A percentile compares a stretch with the other conserved stretches of the same genome.
phyloP scores from a whole-genome alignment of 2,329 filamentous ascomycete genomes.

The Aspergillus costaricaensis region DNA sequence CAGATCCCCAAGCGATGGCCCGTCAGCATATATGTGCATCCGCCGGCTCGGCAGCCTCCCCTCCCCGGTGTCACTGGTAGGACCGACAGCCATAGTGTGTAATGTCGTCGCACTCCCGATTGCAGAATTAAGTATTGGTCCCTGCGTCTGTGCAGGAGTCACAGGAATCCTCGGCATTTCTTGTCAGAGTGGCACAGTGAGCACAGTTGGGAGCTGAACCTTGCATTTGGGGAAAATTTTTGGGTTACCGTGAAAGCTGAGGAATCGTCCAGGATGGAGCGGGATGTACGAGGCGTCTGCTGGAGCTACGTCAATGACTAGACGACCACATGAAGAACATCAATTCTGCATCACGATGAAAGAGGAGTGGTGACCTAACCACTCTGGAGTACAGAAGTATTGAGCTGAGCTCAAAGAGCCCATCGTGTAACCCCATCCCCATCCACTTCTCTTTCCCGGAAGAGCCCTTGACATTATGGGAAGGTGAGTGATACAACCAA shows the following conservation, averaged over 20 bases:
- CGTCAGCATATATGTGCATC: conserved; percentile 10
- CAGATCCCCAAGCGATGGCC: not conserved
- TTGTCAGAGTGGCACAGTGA: not conserved
- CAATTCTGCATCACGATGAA: not conserved
- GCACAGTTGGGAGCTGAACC: conserved; percentile 19
- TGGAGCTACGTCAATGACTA: not conserved
- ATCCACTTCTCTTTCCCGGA: not conserved
- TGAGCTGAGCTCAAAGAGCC: not conserved
- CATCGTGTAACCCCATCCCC: conserved; percentile 11
- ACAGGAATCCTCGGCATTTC: conserved; percentile 30
- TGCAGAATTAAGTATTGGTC: conserved; percentile 29
- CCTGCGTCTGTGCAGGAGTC: conserved; percentile 26
- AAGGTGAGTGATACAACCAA: conserved; percentile 4
- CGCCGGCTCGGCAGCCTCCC: conserved; percentile 18
- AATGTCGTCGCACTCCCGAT: not conserved
- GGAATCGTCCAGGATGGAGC: not conserved
- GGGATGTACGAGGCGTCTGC: not conserved
- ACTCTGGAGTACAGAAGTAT: not conserved
- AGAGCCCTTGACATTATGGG: conserved; percentile 11
- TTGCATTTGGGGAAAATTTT: not conserved
- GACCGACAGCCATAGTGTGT: not conserved
- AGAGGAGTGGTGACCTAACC: not conserved
- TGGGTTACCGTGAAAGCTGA: not conserved
- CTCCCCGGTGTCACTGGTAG: conserved; percentile 16
- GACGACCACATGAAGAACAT: too few relatives aligned